Base-by-base conservation (phyloP, 2,329 filamentous ascomycete species). In the Talaromyces amestolkiae region DNA sequence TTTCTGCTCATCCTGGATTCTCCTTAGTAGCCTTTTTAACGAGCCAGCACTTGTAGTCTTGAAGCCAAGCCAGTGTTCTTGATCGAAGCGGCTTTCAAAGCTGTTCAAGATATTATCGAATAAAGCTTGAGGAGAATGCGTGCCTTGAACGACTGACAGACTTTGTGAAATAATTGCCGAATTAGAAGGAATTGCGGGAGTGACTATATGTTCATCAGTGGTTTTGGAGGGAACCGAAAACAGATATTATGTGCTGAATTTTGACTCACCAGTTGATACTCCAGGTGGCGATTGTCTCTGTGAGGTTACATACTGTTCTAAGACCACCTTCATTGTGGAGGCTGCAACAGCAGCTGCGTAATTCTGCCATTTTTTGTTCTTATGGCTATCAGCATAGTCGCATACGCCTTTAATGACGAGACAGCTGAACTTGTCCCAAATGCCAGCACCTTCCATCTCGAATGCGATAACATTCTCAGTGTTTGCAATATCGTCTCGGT, bases 401-500 rank as follows among this genome's bases (percentile, higher is more conserved):
- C 66, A 69, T 3, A 67, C 65, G 1, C 66, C 69, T 43, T 66
- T 67, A n/a, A 66, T 63, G 15, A 66, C 41, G n/a, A 66, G 39
- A 59, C 60, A 66, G 11, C 65, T 67, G 43, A 70, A 68, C 17
- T 62, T 47, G 49, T 69, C 66, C 66, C 67, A 70, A 11, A 68
- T 63, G 2, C 69, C 70, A 35, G 68, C 67, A 41, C 66, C 69
- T 39, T 70, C 69, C 70, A 71, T 72, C 58, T 72, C 70, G 51
- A 71, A 71, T 13, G 67, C 70, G 37, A 72, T 68, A 27, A 72
- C 27, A 10, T 64, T 61, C 13, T 68, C 45, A 17, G 65, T 15
- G 10, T 64, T 43, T 6, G 78, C 73, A 19, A 81, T 69, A 0
- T 27, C 15, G 61, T 82, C 80, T 13, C 80, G 74, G 17, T 75